Evolutionary conservation across 768 basidiomycete genomes (phyloP), one percentile per base, ranked within the genome.

Genomic region (Paxillus rubicundulus): DNA sequence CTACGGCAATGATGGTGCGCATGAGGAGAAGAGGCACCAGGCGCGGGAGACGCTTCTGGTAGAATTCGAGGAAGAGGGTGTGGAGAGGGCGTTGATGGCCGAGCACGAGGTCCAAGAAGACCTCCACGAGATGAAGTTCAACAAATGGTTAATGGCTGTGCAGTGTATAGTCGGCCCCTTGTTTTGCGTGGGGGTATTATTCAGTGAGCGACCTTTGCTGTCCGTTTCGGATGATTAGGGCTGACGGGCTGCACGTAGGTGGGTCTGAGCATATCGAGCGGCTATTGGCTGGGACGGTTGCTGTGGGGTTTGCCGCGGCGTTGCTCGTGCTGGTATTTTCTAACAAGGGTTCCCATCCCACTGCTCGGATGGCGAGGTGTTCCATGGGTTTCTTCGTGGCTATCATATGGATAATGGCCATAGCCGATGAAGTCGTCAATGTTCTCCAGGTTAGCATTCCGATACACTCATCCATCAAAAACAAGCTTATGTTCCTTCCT

Each of bases 371-470:
- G 70, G 77, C 80, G 9, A 80, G 94, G 9, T 96, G 92, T 63
- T 87, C 85, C 20, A 86, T 95, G 78, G 96, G 97, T 0, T 99
- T 99, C 72, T 67, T 86, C 18, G 87, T 96, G 24, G 79, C 93
- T 3, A 82, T 98, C 55, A 85, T 98, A 8, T 99, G 97, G 96
- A 98, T 99, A 61, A 95, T 98, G 84, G 93, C 89, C 6, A 94
- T 98, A 44, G 94, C 95, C 1, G 94, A 97, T 66, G 95, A 98
- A 67, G 93, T 96, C 2, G 93, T 98, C 28, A 81, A 87, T 44
- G 86, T 98, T 10, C 78, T 98, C 9, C 85, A 88, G 75, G 95
- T 95, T 52, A 79, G 59, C 4, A 1, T 40, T 36, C 36, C 20
- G 3, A 16, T 27, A 18, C 0, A 12, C 16, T 5, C 9, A 5